Conservation (phyloP, 2,329 filamentous ascomycete genomes). For the Cyphellophora europaea region DNA sequence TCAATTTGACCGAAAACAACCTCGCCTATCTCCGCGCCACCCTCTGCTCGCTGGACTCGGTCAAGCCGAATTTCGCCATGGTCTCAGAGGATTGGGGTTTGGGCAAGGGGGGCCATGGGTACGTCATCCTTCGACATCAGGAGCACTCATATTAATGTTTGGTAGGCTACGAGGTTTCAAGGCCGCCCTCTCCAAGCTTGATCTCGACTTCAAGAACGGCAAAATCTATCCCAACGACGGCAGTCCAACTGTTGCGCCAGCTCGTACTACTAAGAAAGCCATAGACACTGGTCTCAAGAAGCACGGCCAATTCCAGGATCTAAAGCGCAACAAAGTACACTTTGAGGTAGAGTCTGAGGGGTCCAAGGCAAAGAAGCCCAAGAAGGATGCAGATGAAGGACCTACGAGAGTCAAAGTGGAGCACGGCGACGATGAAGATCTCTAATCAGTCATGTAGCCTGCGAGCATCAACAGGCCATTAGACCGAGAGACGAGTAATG, state of each 20-base stretch:
- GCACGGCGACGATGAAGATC: not conserved
- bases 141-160: too few species aligned
- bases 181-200: not conserved
- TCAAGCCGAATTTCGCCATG: not conserved
- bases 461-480: not conserved
- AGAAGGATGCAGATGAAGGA: not conserved
- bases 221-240: too few species aligned
- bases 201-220: constrained; percentile 1
- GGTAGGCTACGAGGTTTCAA: not conserved
- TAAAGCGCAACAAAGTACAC: too few species aligned
- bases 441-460: not conserved
- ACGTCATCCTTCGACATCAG: too few species aligned
- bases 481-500: not conserved
- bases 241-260: too few species aligned
- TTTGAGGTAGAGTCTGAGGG: too few species aligned
- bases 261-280: too few species aligned
- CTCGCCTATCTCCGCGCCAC: not conserved
- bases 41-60: not conserved
- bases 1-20: not conserved
- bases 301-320: too few species aligned
- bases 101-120: not conserved
- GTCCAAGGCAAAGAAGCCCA: not conserved
- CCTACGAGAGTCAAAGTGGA: not conserved
- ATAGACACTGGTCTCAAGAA: too few species aligned
- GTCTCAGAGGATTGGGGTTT: not conserved